Evolutionary conservation across 352 stramenopile species (phyloP).

Genomic region (Elongisporangium prolatum): DNA sequence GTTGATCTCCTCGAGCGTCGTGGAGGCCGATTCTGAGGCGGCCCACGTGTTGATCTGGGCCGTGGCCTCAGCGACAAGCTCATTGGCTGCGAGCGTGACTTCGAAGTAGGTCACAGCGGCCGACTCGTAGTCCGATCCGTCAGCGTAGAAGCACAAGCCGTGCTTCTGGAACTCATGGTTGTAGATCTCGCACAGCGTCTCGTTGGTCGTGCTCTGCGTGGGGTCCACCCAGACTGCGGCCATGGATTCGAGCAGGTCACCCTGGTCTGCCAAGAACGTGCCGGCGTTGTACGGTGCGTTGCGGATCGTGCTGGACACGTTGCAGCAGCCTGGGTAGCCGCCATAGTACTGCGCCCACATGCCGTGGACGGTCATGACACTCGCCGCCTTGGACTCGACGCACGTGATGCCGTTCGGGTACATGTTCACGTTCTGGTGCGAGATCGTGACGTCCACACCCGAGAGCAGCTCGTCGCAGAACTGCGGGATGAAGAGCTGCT

Average conservation of each 20-base stretch:
- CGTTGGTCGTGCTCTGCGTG: constrained; percentile 30
- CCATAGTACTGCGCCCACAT: constrained; percentile 49
- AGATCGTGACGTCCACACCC: constrained; percentile 42
- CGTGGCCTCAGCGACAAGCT: constrained; percentile 13
- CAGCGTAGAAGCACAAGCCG: constrained; percentile 69
- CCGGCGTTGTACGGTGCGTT: constrained; percentile 33
- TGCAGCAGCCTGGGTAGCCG: constrained; percentile 40
- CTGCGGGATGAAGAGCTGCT: constrained; percentile 53
- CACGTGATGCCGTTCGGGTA: constrained; percentile 41
- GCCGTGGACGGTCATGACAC: constrained; percentile 41
- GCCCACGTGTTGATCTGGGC: constrained; percentile 29
- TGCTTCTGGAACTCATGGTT: constrained; percentile 89
- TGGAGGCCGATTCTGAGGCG: constrained; percentile 9
- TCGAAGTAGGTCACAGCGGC: constrained; percentile 30
- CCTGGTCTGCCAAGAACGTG: constrained; percentile 18
- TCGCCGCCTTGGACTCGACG: constrained; percentile 15
- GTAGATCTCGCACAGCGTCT: constrained; percentile 72
- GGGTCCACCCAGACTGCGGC: constrained; percentile 35
- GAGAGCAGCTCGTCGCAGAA: constrained; percentile 47
- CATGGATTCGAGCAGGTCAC: constrained; percentile 32
- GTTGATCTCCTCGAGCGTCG: constrained; percentile 21
- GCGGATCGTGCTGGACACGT: constrained; percentile 21
- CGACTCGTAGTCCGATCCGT: constrained; percentile 21
- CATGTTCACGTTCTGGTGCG: constrained; percentile 42
- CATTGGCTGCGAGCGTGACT: constrained; percentile 18